phyloP scores from a whole-genome alignment of 2,329 filamentous ascomycete species.

The Cladophialophora yegresii region DNA sequence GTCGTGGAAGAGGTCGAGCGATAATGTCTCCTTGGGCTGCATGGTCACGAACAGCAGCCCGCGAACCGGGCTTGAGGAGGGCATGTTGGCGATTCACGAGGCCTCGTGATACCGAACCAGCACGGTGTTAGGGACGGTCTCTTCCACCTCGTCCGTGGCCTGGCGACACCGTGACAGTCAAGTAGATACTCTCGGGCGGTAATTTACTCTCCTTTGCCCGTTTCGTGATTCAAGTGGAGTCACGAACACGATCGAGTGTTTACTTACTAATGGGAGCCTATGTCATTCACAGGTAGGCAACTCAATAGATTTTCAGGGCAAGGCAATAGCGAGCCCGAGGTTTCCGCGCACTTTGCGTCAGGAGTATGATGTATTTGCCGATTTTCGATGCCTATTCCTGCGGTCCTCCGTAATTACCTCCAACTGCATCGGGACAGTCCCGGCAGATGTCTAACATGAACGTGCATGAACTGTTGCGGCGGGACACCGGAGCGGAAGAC shows the following conservation, averaged over 20 bases:
- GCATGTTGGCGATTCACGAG: constrained; percentile 1
- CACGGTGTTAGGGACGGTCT: background rate
- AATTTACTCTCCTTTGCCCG: background rate
- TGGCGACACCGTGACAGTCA: background rate
- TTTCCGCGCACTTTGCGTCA: background rate
- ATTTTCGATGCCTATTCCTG: background rate
- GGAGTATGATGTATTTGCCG: background rate
- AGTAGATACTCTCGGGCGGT: background rate
- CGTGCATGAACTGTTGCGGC: background rate
- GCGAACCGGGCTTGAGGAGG: constrained; percentile 43
- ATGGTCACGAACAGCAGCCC: constrained; percentile 85
- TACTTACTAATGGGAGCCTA: background rate
- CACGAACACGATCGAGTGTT: background rate
- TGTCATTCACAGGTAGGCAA: background rate
- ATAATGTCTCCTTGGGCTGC: constrained; percentile 58
- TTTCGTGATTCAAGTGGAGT: background rate
- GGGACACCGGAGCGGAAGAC: background rate
- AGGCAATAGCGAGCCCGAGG: background rate
- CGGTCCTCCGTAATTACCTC: background rate
- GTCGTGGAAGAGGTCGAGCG: constrained; percentile 68
- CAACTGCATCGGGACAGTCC: background rate
- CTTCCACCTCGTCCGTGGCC: background rate
- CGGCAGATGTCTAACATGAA: background rate
- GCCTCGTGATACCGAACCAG: background rate
- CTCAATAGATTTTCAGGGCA: background rate